phyloP scores from a whole-genome alignment of 176 grass and related monocot genomes.

The Oryza officinalis region DNA sequence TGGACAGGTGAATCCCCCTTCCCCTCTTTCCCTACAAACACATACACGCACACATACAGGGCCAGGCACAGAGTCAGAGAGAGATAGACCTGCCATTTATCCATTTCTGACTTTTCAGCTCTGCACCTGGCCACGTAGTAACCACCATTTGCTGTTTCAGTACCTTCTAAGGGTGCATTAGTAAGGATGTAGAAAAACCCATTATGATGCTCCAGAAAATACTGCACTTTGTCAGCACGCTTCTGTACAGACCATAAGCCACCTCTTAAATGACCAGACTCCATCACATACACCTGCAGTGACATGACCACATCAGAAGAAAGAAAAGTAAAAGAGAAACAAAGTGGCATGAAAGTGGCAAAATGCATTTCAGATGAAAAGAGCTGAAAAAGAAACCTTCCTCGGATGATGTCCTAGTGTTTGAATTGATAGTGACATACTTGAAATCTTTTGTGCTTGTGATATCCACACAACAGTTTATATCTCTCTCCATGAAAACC shows the following conservation, averaged over 20 bases:
- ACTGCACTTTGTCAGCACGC: slow-evolving; percentile 75
- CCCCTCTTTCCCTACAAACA: neutral
- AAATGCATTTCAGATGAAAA: slow-evolving; percentile 4
- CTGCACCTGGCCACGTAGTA: slow-evolving; percentile 80
- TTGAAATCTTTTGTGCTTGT: slow-evolving; percentile 96
- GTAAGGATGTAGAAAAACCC: slow-evolving; percentile 98
- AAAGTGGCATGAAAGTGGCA: slow-evolving; percentile 5
- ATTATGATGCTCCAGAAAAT: slow-evolving; percentile 93
- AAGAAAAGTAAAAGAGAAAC: slow-evolving; percentile 21
- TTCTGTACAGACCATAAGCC: slow-evolving; percentile 71
- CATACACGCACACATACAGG: neutral
- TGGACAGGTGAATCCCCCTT: neutral
- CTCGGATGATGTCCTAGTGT: slow-evolving; percentile 94
- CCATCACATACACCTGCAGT: slow-evolving; percentile 85
- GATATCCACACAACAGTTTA: slow-evolving; percentile 80
- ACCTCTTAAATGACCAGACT: slow-evolving; percentile 61
- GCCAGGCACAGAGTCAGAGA: neutral
- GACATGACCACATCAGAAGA: slow-evolving; percentile 42
- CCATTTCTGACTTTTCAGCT: slow-evolving; percentile 68
- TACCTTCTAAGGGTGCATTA: slow-evolving; percentile 60
- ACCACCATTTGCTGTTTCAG: slow-evolving; percentile 47
- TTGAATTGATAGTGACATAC: slow-evolving; percentile 90
- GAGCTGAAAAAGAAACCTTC: slow-evolving; percentile 66
- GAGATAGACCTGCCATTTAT: slow-evolving; percentile 78
- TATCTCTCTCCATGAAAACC: slow-evolving; percentile 78